Evolutionary conservation across 2,329 filamentous ascomycete species (phyloP).

Genomic region (Cryphonectria naterciae): DNA sequence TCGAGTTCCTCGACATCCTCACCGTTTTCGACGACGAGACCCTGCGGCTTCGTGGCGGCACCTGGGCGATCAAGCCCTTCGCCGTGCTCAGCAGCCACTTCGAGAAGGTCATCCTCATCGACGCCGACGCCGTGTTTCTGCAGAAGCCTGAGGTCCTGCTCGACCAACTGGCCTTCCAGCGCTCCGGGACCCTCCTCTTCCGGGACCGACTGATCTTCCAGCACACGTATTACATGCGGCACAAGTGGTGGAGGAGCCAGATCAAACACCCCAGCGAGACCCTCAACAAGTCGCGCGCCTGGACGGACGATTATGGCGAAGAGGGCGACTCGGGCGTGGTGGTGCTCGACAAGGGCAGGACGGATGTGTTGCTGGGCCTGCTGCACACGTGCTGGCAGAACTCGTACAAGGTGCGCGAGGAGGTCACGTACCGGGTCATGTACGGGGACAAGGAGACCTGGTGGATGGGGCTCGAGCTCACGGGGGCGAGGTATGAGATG

Average conservation of each 20-base stretch:
- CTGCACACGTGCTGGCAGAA: constrained; percentile 52
- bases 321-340: constrained; percentile 49
- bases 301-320: constrained; percentile 46
- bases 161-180: constrained; percentile 37
- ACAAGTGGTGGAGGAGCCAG: constrained; percentile 44
- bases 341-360: constrained; percentile 45
- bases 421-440: constrained; percentile 45
- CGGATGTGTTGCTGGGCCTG: constrained; percentile 43
- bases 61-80: constrained; percentile 49
- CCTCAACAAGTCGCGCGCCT: constrained; percentile 42
- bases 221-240: constrained; percentile 38
- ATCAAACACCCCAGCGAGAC: constrained; percentile 41
- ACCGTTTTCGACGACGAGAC: constrained; percentile 40
- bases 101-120: constrained; percentile 44
- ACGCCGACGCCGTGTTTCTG: constrained; percentile 46
- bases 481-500: constrained; percentile 44
- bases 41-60: constrained; percentile 37
- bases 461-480: constrained; percentile 50
- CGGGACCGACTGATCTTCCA: constrained; percentile 47
- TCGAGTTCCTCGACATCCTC: constrained; percentile 41
- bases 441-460: constrained; percentile 53
- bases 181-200: constrained; percentile 43
- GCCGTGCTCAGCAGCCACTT: constrained; percentile 42
- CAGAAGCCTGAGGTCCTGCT: constrained; percentile 42
- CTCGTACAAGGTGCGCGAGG: constrained; percentile 42